These are phyloP conservation scores for Rosa rugosa DNA, from an alignment of 306 rosid species.

Conservation along the genomic window DNA sequence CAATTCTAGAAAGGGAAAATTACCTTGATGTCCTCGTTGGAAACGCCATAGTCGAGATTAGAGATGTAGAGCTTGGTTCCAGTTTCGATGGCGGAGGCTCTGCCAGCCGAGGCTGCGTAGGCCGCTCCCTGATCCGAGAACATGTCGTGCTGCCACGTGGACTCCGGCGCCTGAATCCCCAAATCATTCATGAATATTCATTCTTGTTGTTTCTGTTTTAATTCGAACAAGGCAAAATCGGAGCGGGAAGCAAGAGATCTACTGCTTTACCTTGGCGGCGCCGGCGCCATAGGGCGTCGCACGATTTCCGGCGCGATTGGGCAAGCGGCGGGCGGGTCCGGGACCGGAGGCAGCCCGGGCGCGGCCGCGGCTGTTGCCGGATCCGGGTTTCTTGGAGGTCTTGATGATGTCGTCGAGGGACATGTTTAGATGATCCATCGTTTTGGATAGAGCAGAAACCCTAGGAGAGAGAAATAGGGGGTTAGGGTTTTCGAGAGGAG, in stretches of 20 bases:
- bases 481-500: background rate
- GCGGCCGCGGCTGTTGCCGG: conserved; percentile 51
- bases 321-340: conserved; percentile 83
- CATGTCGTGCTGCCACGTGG: conserved; percentile 93
- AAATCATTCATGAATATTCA: conserved; percentile 12
- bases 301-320: conserved; percentile 65
- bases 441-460: conserved; percentile 21
- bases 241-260: conserved; percentile 15
- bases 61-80: conserved; percentile 92
- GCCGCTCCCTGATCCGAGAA: conserved; percentile 54
- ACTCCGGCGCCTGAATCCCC: conserved; percentile 76
- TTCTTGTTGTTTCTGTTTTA: background rate
- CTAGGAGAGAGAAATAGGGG: conserved; percentile 15
- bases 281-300: conserved; percentile 54
- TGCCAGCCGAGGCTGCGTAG: conserved; percentile 45
- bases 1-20: background rate
- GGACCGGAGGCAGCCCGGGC: conserved; percentile 53
- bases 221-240: conserved; percentile 17
- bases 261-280: conserved; percentile 48
- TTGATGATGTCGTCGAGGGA: conserved; percentile 86
- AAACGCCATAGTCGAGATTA: conserved; percentile 88
- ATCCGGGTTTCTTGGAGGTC: conserved; percentile 81
- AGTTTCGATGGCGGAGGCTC: conserved; percentile 84
- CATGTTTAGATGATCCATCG: conserved; percentile 80
- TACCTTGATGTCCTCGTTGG: conserved; percentile 94